Evolutionary conservation across 106 monocot species (phyloP).

Genomic region (Allium sativum): DNA sequence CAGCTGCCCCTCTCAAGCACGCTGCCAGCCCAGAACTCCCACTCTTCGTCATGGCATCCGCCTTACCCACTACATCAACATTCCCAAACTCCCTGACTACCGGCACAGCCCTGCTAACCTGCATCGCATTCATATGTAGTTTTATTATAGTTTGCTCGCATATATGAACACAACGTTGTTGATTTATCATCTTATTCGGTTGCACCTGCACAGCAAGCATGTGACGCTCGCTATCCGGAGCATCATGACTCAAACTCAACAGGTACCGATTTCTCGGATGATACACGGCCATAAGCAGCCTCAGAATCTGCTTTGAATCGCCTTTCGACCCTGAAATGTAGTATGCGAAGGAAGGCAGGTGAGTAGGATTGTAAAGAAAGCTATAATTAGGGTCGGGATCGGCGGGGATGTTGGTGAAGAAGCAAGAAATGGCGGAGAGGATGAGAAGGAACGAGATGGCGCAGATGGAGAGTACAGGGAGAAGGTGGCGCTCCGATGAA

Average conservation of each 20-base stretch:
- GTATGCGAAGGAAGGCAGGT: slow-evolving; percentile 53
- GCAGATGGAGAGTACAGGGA: slow-evolving; percentile 33
- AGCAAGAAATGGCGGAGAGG: slow-evolving; percentile 35
- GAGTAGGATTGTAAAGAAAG: slow-evolving; percentile 4
- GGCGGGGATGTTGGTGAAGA: slow-evolving; percentile 25
- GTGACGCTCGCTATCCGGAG: slow-evolving; percentile 27
- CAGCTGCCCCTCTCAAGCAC: slow-evolving; percentile 44
- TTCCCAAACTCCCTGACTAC: slow-evolving; percentile 41
- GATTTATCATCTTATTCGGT: too few relatives aligned
- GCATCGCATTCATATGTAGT: slow-evolving; percentile 18
- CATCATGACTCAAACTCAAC: slow-evolving; percentile 36
- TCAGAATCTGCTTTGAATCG: slow-evolving; percentile 24
- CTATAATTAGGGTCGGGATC: slow-evolving; percentile 5
- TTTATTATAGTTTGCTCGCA: neutral
- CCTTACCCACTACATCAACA: slow-evolving; percentile 50
- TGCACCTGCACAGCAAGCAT: slow-evolving; percentile 11
- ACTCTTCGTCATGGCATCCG: slow-evolving; percentile 38
- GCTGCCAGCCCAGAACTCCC: slow-evolving; percentile 45
- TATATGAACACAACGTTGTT: too few relatives aligned
- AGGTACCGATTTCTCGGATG: slow-evolving; percentile 67
- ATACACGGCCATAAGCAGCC: slow-evolving; percentile 51
- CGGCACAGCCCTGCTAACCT: slow-evolving; percentile 16
- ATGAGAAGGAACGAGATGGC: slow-evolving; percentile 40
- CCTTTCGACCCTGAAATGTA: slow-evolving; percentile 39
- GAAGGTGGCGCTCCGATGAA: slow-evolving; percentile 11